Evolutionary conservation across 2,329 filamentous ascomycete species (phyloP).

Genomic region (Zasmidium citrigriseum): DNA sequence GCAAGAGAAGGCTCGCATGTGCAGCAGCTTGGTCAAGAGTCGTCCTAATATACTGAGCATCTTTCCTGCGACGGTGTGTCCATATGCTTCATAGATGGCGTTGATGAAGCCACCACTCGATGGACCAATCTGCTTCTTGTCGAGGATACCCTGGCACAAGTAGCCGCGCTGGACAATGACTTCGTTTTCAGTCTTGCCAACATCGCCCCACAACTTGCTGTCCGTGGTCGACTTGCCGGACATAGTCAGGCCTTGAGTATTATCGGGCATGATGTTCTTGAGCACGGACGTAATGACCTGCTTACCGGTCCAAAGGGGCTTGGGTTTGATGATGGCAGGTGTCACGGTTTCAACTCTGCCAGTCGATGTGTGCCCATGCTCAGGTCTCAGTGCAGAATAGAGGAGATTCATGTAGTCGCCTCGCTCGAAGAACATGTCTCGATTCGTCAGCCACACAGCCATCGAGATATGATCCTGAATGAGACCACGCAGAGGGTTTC

Average conservation of each 20-base stretch:
- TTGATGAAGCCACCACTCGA: slow-evolving; percentile 86
- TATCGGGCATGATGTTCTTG: slow-evolving; percentile 81
- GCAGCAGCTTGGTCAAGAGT: slow-evolving; percentile 82
- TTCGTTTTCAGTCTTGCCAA: slow-evolving; percentile 61
- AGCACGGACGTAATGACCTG: slow-evolving; percentile 91
- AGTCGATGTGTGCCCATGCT: slow-evolving; percentile 82
- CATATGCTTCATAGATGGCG: slow-evolving; percentile 89
- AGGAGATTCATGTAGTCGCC: slow-evolving; percentile 92
- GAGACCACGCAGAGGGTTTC: slow-evolving; percentile 88
- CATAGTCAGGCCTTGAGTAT: slow-evolving; percentile 76
- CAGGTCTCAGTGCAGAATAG: slow-evolving; percentile 84
- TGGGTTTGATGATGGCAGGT: slow-evolving; percentile 80
- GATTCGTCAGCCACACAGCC: slow-evolving; percentile 84
- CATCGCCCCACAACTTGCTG: slow-evolving; percentile 75
- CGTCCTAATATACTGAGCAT: slow-evolving; percentile 87
- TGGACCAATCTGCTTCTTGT: slow-evolving; percentile 93
- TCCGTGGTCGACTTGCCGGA: slow-evolving; percentile 76
- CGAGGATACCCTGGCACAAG: slow-evolving; percentile 85
- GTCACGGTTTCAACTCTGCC: slow-evolving; percentile 79
- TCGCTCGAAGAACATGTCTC: slow-evolving; percentile 85
- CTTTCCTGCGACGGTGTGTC: slow-evolving; percentile 81
- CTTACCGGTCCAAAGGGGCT: slow-evolving; percentile 88
- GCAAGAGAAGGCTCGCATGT: slow-evolving; percentile 94
- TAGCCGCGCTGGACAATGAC: slow-evolving; percentile 87
- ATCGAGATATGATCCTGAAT: slow-evolving; percentile 99